Percentiles rank a stretch among this genome's conserved stretches.
Evolutionary conservation across 1,284 basidiomycete species (phyloP).

Genomic region (Cryptococcus neoformans): DNA sequence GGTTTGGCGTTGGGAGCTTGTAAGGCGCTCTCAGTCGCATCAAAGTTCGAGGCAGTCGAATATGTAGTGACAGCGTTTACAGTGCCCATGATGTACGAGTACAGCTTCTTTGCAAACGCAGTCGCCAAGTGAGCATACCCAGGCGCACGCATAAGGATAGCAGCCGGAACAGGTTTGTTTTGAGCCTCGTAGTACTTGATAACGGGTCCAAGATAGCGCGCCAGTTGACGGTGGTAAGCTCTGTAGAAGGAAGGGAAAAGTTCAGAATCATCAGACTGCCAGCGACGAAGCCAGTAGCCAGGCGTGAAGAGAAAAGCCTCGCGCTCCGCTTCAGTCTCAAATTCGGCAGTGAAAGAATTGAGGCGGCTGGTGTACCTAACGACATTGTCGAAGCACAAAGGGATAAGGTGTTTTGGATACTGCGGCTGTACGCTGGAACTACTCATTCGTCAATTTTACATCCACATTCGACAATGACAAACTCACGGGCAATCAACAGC

Average conservation of each 20-base stretch:
- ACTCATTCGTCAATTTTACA: not conserved
- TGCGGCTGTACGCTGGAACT: conserved; percentile 17
- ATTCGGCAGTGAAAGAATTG: conserved; percentile 28
- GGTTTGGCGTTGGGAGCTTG: conserved; percentile 53
- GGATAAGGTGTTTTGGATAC: conserved; percentile 42
- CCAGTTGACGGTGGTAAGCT: conserved; percentile 54
- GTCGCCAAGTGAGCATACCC: conserved; percentile 52
- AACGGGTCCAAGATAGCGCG: conserved; percentile 47
- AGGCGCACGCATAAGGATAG: conserved; percentile 49
- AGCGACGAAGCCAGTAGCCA: conserved; percentile 51
- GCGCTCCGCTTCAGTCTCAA: conserved; percentile 38
- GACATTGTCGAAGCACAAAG: conserved; percentile 45
- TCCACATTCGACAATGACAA: not conserved
- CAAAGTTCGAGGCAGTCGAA: conserved; percentile 48
- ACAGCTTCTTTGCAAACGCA: conserved; percentile 49
- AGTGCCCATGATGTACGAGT: conserved; percentile 52
- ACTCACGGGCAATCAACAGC: conserved; percentile 23
- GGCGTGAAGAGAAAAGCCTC: conserved; percentile 50
- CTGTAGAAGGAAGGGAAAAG: conserved; percentile 56
- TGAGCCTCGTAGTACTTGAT: conserved; percentile 40
- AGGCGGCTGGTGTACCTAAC: conserved; percentile 43
- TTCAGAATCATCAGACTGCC: conserved; percentile 55
- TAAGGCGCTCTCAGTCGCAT: conserved; percentile 53
- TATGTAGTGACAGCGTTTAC: conserved; percentile 51
- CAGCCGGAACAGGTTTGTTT: conserved; percentile 37